Evolutionary conservation across 306 rosid species (phyloP).

Genomic region (Quercus gilva): DNA sequence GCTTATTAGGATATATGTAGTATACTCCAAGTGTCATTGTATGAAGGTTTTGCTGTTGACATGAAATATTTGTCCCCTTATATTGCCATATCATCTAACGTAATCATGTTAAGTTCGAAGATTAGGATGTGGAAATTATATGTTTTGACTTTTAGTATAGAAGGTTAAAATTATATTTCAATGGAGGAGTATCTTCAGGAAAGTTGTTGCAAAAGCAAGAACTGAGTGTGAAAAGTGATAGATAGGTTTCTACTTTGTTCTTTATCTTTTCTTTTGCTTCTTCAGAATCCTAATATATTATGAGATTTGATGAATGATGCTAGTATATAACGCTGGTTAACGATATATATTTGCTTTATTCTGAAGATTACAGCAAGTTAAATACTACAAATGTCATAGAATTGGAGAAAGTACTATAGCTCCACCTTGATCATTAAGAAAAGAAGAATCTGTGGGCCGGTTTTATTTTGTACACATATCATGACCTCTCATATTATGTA

Average conservation of each 20-base stretch:
- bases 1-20: neutral
- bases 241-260: neutral
- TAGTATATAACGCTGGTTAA: neutral
- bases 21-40: neutral
- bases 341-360: neutral
- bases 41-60: neutral
- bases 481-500: neutral
- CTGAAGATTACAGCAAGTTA: neutral
- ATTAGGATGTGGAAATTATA: neutral
- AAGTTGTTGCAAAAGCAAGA: neutral
- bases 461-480: neutral
- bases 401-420: neutral
- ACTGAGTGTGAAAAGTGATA: neutral
- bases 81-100: too few relatives aligned
- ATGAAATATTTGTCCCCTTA: too few relatives aligned
- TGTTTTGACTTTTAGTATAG: neutral
- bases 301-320: neutral
- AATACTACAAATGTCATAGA: neutral
- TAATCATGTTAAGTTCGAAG: neutral
- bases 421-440: neutral
- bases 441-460: neutral
- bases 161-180: neutral
- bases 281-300: neutral
- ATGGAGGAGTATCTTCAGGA: neutral
- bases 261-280: neutral